These are phyloP conservation scores for Eutrema salsugineum DNA, from an alignment of 441 rosid species.

Conservation along the genomic window DNA sequence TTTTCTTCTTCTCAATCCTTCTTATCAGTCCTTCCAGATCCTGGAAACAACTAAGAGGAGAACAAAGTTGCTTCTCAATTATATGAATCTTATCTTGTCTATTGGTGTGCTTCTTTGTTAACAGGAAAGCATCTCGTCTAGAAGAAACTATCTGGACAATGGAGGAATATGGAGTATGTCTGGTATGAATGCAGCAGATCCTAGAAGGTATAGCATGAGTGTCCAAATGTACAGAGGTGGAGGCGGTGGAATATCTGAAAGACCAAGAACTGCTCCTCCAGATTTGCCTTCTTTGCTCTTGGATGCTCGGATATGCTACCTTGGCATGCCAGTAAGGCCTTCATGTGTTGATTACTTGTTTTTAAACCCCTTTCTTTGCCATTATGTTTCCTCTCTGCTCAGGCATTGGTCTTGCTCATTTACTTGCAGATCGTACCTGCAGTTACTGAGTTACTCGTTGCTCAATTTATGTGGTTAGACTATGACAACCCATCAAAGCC, in stretches of 20 bases:
- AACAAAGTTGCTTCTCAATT: background rate
- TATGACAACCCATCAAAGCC: constrained; percentile 66
- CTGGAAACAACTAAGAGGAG: background rate
- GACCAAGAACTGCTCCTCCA: constrained; percentile 70
- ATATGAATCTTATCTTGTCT: background rate
- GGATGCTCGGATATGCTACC: constrained; percentile 78
- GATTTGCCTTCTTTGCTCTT: constrained; percentile 90
- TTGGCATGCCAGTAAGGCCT: constrained; percentile 82
- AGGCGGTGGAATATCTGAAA: constrained; percentile 37
- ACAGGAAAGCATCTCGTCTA: constrained; percentile 80
- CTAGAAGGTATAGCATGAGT: constrained; percentile 65
- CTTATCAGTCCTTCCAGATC: background rate
- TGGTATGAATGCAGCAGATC: constrained; percentile 38
- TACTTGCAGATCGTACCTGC: constrained; percentile 73
- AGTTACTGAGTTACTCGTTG: constrained; percentile 77
- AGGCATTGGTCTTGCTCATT: constrained; percentile 10
- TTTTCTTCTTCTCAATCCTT: background rate
- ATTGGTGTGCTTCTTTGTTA: background rate
- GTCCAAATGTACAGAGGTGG: constrained; percentile 73
- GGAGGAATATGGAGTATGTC: constrained; percentile 69
- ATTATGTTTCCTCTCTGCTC: background rate
- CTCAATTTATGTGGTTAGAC: constrained; percentile 82
- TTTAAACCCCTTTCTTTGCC: background rate
- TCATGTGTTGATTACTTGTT: background rate
- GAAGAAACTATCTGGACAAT: constrained; percentile 55